Evolutionary conservation across 495 filamentous ascomycete genomes (phyloP), one percentile per base, ranked within the genome.

Genomic region (Achaetomiella virescens): DNA sequence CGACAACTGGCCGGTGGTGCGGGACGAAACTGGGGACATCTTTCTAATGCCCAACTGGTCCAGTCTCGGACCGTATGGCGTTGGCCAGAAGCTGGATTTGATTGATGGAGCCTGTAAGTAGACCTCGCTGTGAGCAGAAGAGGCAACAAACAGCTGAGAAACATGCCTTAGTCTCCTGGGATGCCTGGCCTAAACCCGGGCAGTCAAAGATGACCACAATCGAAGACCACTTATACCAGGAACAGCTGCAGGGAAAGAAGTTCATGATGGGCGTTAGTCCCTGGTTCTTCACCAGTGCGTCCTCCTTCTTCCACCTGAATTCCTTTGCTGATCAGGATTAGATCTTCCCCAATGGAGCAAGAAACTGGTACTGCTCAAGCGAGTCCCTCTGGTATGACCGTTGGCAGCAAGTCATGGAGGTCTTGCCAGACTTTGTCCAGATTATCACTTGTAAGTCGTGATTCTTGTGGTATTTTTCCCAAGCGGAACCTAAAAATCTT

Each of bases 231-330:
- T 67, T 72, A 0, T 89, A 83, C 69, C 72, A 74, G 36, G 64
- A 71, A 10, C 69, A 67, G 17, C 66, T 79, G 8, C 49, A 57
- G 4, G 77, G 75, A 1, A 88, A 88, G 67, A 73, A 81, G 6
- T 91, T 84, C 69, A 90, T 91, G 87, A 89, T 89, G 87, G 80
- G 81, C 15, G 82, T 88, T 14, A 84, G 84, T 15, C 87, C 87
- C 1, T 89, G 84, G 81, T 90, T 90, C 67, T 91, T 86, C 59
- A 73, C 69, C 0, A 65, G 75, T 70, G 66, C 54, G 75, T 55
- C 37, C 40, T 14, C 31, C 10, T 22, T 22, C 27, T 9, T 31
- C 25, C 36, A 33, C 6, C 2, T 1, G 2, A 31, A 38, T 7
- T 22, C 9, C 9, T 18, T 52, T n/a, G 43, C 17, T 37, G 15